Evolutionary conservation across 352 stramenopile genomes (phyloP), one percentile per base, ranked within the genome.

Genomic region (Lagenidium sp.): DNA sequence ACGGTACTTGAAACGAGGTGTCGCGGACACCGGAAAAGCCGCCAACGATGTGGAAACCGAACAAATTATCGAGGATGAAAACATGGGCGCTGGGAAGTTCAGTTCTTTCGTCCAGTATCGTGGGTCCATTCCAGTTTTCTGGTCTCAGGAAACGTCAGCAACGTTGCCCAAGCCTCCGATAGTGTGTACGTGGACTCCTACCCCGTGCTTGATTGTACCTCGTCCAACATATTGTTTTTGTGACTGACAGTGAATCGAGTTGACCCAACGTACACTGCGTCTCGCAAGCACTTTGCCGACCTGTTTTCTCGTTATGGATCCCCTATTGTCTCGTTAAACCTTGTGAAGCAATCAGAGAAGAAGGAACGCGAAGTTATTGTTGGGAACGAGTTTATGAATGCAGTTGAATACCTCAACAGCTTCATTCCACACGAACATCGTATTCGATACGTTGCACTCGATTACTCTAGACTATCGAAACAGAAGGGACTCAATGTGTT

Each of bases 21-120:
- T 99, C 4, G 97, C 86, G 47, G 96, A 99, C 58, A 90, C 91
- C n/a, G 97, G 97, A 6, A 98, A 99, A 42, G 96, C 98, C 6
- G 97, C 97, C 5, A 99, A 99, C 50, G 97, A 99, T 50, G 96
- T 99, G 6, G 97, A 99, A 58, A 96, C 98, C 11, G 97, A 99
- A 60, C 93, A 98, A 53, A 97, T 98, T 40, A 79, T 97, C 18
- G 84, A 94, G 47, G 71, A 94, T 39, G 78, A 94, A 45, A 91
- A 70, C 41, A 95, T 68, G 84, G 78, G 78, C 1, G 90, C 65
- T 39, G 91, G 72, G 15, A 95, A 95, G 16, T 98, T 99, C 55
- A 98, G 85, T 16, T 96, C 85, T 2, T 99, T 95, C 53, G 77
- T 99, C 31, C 97, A 99, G 65, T 92, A 99, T 40, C 87, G 97